These are phyloP conservation scores for Debaryomyces nepalensis DNA, from an alignment of 1,139 yeast species.

Conservation along the genomic window DNA sequence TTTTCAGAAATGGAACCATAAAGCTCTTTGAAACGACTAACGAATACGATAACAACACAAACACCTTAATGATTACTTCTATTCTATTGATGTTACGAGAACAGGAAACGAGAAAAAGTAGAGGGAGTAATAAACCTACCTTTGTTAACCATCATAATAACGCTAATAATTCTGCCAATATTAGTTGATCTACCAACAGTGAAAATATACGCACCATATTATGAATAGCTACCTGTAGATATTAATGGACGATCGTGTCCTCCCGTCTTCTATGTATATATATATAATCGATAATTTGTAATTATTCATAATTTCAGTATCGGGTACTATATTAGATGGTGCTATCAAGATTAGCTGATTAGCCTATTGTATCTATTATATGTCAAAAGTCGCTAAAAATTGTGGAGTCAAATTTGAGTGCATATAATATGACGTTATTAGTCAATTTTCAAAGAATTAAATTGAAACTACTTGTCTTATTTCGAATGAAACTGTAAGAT, in stretches of 20 bases:
- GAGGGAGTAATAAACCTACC: slow-evolving; percentile 36
- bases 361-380: too few relatives aligned
- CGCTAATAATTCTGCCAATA: too few relatives aligned
- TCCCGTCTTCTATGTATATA: too few relatives aligned
- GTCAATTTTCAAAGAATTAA: neutral
- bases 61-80: slow-evolving; percentile 33
- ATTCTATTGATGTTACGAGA: slow-evolving; percentile 42
- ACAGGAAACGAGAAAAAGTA: slow-evolving; percentile 43
- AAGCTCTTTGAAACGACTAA: slow-evolving; percentile 31
- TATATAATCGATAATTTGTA: too few relatives aligned
- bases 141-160: slow-evolving; percentile 10
- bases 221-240: neutral
- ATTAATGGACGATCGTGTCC: too few relatives aligned
- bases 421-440: neutral
- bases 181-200: neutral
- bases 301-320: too few relatives aligned
- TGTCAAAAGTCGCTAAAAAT: too few relatives aligned
- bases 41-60: slow-evolving; percentile 22
- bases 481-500: slow-evolving; percentile 1
- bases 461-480: too few relatives aligned
- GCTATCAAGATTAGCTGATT: too few relatives aligned
- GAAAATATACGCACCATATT: neutral
- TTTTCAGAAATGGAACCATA: slow-evolving; percentile 34
- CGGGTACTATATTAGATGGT: too few relatives aligned
- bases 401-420: too few relatives aligned